phyloP scores from a whole-genome alignment of 768 basidiomycete species.

The Trametes villosa region DNA sequence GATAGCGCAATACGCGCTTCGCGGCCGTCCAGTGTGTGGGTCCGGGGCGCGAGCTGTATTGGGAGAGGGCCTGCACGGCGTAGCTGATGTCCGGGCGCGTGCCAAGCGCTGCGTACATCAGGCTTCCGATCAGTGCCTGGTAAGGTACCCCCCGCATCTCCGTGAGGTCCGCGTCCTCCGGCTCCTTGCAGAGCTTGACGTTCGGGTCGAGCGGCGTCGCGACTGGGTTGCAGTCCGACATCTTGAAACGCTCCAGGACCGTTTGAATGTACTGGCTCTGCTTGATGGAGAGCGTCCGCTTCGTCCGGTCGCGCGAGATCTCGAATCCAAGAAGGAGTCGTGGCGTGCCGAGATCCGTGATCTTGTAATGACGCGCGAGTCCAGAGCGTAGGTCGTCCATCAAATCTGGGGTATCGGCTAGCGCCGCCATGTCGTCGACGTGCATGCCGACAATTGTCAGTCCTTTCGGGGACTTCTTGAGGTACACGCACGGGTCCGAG shows the following conservation, averaged over 20 bases:
- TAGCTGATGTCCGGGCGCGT: no score
- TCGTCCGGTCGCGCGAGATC: conserved; percentile 30
- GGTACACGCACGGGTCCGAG: conserved; percentile 3
- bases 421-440: conserved; percentile 22
- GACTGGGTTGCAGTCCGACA: conserved; percentile 11
- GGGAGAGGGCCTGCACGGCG: conserved; percentile 29
- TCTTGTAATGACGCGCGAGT: not conserved
- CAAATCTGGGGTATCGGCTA: not conserved
- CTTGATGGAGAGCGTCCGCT: conserved; percentile 34
- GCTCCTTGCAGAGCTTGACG: not conserved
- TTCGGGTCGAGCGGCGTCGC: conserved; percentile 23
- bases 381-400: not conserved
- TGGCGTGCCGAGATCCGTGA: conserved; percentile 4
- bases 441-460: conserved; percentile 9
- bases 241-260: conserved; percentile 22
- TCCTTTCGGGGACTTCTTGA: not conserved
- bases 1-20: conserved; percentile 36
- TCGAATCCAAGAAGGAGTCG: conserved; percentile 38
- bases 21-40: conserved; percentile 35
- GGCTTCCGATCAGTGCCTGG: conserved; percentile 29
- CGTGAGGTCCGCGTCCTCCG: not conserved
- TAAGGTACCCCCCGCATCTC: conserved; percentile 31
- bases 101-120: conserved; percentile 37
- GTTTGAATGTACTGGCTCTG: conserved; percentile 28
- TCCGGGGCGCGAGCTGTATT: conserved; percentile 26